Conservation (phyloP, 306 rosid genomes). For the Neltuma alba region DNA sequence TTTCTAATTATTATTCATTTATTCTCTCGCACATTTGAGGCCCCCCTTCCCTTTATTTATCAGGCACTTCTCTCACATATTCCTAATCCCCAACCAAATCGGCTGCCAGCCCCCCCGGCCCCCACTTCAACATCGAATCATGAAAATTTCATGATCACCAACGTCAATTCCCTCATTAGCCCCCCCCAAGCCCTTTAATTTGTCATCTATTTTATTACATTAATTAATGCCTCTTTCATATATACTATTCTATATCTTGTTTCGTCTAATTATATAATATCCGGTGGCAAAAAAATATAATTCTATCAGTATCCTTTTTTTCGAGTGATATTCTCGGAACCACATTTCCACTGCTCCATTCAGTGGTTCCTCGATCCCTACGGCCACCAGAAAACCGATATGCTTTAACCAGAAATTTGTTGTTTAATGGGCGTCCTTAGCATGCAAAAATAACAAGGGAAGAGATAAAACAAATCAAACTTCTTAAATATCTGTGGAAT, state of each 20-base stretch:
- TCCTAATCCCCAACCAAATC: background rate
- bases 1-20: background rate
- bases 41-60: background rate
- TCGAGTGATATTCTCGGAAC: background rate
- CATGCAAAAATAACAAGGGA: background rate
- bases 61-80: background rate
- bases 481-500: too few relatives aligned
- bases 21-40: background rate
- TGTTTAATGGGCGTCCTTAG: background rate
- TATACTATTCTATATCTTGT: too few relatives aligned
- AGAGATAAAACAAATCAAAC: background rate
- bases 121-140: background rate
- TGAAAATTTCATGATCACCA: background rate
- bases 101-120: background rate
- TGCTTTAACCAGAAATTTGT: background rate
- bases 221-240: background rate
- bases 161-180: background rate
- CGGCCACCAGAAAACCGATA: too few relatives aligned
- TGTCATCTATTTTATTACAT: background rate
- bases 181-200: background rate
- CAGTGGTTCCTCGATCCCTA: background rate
- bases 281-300: too few relatives aligned
- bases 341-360: background rate
- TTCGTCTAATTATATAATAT: too few relatives aligned
- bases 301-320: too few relatives aligned